Percentiles rank a stretch among this genome's conserved stretches.
Conservation (phyloP, 176 grass and related monocot genomes). For the Chrysopogon serrulatus region DNA sequence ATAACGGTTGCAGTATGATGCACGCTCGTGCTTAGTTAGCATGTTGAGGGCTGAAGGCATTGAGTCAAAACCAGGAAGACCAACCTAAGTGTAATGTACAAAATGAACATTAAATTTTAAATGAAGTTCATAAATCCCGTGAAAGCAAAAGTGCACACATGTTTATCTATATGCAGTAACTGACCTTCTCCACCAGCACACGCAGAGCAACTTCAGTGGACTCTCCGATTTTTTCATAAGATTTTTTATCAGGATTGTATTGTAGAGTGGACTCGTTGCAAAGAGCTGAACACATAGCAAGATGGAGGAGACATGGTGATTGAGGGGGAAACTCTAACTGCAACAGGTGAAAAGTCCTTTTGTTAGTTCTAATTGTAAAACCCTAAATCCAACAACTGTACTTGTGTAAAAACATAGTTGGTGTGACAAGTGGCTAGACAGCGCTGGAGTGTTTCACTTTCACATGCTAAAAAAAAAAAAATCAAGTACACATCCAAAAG, state of each 20-base stretch:
- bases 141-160: conserved; percentile 12
- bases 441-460: not conserved
- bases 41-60: conserved; percentile 97
- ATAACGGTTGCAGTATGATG: conserved; percentile 94
- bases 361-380: conserved; percentile 27
- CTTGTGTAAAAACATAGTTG: not conserved
- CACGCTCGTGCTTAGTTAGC: conserved; percentile 88
- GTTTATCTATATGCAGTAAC: conserved; percentile 9
- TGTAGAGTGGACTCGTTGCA: conserved; percentile 97
- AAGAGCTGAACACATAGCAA: conserved; percentile 97
- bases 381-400: not conserved
- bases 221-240: conserved; percentile 97
- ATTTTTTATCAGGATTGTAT: conserved; percentile 94
- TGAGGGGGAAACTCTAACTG: conserved; percentile 97
- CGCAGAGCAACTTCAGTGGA: conserved; percentile 98
- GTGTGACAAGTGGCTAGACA: not conserved
- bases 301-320: conserved; percentile 93
- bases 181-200: conserved; percentile 93
- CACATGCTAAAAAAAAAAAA: not conserved
- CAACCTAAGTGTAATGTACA: conserved; percentile 56
- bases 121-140: not conserved
- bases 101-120: conserved; percentile 27
- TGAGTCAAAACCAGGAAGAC: conserved; percentile 99
- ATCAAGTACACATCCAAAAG: not conserved
- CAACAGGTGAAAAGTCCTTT: conserved; percentile 38